Base-by-base conservation (phyloP, 495 filamentous ascomycete genomes). In the Penicillium ochrochloron region DNA sequence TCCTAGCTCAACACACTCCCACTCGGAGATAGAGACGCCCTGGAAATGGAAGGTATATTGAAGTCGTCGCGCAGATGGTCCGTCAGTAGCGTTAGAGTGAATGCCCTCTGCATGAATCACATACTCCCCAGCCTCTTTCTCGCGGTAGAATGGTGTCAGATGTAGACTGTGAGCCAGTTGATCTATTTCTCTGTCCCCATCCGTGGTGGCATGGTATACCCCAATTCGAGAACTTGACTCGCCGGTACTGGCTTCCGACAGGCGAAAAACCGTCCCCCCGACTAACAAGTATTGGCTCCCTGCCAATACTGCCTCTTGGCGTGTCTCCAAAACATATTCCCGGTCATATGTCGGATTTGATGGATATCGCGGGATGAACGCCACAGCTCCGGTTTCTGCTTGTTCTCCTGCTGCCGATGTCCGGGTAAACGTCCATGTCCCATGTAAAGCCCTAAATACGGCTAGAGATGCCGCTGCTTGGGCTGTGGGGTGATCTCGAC, bases 401-500 rank as follows among this genome's bases (percentile, higher is more conserved):
- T 5, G 9, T 33, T 27, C 9, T 12, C 50, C 57, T 29, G 46
- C 76, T 0, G 66, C 8, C 70, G 66, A 53, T 80, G 89, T 41
- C 3, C 84, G 83, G 11, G 80, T 77, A 21, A 90, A 78, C 10
- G 70, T 80, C 93, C 93, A 97, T 21, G 76, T 71, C 5, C 93
- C 93, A 7, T 94, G 89, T 1, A 96, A 75, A 5, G 85, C 89
- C 37, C 90, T 79, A 68, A 94, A 94, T 5, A 90, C 83, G 0
- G 89, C 90, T 11, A 60, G 63, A 25, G 73, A 66, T 7, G 69
- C 66, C 17, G 66, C 69, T 17, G 53, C 50, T 35, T 64, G 51
- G 14, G 51, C 53, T 19, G 33, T 41, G 14, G 50, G 44, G 21
- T 60, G 59, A 6, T 57, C 35, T 11, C 56, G 51, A 23, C 42